Base-by-base conservation (phyloP, 352 stramenopile species). In the Pythium monospermum region DNA sequence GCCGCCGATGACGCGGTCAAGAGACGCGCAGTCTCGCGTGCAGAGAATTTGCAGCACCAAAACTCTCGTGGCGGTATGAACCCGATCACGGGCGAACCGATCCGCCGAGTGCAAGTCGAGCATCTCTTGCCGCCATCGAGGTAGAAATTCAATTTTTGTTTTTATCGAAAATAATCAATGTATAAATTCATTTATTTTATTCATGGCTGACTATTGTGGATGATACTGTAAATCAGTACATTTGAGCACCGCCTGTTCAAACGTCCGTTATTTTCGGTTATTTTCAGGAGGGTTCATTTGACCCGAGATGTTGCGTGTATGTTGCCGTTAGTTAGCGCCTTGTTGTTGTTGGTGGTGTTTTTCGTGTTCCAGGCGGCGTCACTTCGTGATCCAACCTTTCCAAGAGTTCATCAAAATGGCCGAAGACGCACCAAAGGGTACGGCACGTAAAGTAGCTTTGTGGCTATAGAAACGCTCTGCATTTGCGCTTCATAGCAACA, bases 31-130 rank as follows among this genome's bases (percentile, higher is more conserved):
- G 64, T 82, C n/a, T 32, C 77, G n/a, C 71, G 85, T 26, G 83
- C 86, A 0, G 68, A 91, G 46, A 90, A 91, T 56, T 55, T 95
- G 57, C 74, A 89, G 69, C 73, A 84, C 53, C 75, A 88, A 50
- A 92, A 85, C 61, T 90, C 83, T 6, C 73, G 85, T 19, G 71
- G 61, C 13, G 85, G 85, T 16, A 76, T 94, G 35, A 93, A 96
- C 55, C 87, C 85, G 21, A 92, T 96, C 57, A 96, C 83, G 21
- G 87, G 85, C 11, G 73, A 87, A 23, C 57, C 69, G 0, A 39
- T 89, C 35, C 69, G 67, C 7, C 66, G 63, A 12, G 62, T 85
- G 42, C 59, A 76, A 40, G 62, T 72, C 13, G 56, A 66, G 30
- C 67, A 91, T 43, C 57, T 86, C 22, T 45, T 87, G n/a, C 68